These are phyloP conservation scores for Fonsecaea pugnacius DNA, from an alignment of 2,329 filamentous ascomycete genomes.

Conservation along the genomic window DNA sequence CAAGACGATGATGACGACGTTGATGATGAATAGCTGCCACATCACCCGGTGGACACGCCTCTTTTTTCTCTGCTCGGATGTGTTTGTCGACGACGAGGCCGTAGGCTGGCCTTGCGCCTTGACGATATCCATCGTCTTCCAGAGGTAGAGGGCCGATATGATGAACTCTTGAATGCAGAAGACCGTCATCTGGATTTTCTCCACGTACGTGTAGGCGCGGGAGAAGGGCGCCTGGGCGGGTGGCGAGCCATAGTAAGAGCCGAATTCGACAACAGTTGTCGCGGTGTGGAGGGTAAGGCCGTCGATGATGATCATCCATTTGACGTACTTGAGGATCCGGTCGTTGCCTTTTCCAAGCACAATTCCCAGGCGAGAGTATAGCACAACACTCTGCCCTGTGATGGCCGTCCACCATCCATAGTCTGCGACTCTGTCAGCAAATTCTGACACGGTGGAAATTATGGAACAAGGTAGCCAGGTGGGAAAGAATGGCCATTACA, in stretches of 20 bases:
- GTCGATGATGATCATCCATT: constrained; percentile 53
- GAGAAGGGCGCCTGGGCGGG: constrained; percentile 36
- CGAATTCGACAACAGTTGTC: constrained; percentile 51
- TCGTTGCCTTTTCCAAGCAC: constrained; percentile 41
- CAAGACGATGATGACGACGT: constrained; percentile 53
- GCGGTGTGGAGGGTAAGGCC: constrained; percentile 50
- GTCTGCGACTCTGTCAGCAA: constrained; percentile 26
- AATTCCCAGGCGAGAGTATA: constrained; percentile 57
- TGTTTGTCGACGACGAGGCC: neutral
- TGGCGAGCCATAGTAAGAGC: constrained; percentile 41
- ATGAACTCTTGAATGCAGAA: constrained; percentile 60
- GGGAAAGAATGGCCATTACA: neutral
- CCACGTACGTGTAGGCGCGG: constrained; percentile 51
- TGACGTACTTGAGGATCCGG: constrained; percentile 46
- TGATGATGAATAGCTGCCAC: constrained; percentile 55
- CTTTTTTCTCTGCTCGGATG: constrained; percentile 43
- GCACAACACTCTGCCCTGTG: constrained; percentile 55
- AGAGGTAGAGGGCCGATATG: constrained; percentile 51
- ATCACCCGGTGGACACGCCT: constrained; percentile 50
- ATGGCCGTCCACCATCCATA: constrained; percentile 55
- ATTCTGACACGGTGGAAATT: neutral
- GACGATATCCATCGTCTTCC: constrained; percentile 58
- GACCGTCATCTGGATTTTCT: constrained; percentile 60
- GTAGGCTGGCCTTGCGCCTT: constrained; percentile 38
- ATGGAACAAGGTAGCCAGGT: neutral